Conservation (phyloP, 257 asterid species). For the Nicotiana knightiana region DNA sequence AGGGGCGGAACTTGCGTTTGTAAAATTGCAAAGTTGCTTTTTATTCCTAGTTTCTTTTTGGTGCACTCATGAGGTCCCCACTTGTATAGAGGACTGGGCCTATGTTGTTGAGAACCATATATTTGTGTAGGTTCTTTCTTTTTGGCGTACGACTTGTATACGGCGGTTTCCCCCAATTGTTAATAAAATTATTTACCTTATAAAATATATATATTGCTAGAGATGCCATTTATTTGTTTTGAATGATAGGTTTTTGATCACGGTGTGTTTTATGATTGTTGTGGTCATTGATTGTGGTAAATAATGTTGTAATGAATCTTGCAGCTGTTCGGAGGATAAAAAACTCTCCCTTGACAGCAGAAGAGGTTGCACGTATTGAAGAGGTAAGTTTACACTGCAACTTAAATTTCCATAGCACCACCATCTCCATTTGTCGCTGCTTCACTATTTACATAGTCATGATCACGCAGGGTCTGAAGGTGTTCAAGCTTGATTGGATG, state of each 20-base stretch:
- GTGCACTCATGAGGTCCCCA: too few species aligned
- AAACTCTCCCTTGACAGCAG: slow-evolving; percentile 76
- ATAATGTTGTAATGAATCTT: slow-evolving; percentile 10
- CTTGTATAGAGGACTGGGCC: too few species aligned
- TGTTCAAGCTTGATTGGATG: slow-evolving; percentile 83
- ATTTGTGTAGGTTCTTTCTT: too few species aligned
- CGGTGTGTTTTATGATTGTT: not conserved
- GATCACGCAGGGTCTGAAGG: slow-evolving; percentile 74
- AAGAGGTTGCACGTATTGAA: slow-evolving; percentile 72
- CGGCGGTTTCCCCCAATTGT: too few species aligned
- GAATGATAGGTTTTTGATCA: too few species aligned
- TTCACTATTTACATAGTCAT: slow-evolving; percentile 13
- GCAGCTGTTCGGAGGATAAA: slow-evolving; percentile 87
- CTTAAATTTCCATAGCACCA: not conserved
- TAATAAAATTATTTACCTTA: too few species aligned
- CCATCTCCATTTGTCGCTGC: not conserved
- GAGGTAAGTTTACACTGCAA: slow-evolving; percentile 40
- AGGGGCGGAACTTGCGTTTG: too few species aligned
- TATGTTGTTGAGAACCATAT: too few species aligned
- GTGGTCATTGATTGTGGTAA: not conserved
- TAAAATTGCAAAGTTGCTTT: too few species aligned
- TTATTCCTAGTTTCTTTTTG: too few species aligned
- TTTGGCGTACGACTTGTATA: too few species aligned
- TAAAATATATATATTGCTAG: not conserved
- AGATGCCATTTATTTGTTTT: not conserved